A percentile compares a stretch with the other conserved stretches of the same genome.
Conservation (phyloP, 805 yeast genomes). For the Lachancea lanzarotensis region DNA sequence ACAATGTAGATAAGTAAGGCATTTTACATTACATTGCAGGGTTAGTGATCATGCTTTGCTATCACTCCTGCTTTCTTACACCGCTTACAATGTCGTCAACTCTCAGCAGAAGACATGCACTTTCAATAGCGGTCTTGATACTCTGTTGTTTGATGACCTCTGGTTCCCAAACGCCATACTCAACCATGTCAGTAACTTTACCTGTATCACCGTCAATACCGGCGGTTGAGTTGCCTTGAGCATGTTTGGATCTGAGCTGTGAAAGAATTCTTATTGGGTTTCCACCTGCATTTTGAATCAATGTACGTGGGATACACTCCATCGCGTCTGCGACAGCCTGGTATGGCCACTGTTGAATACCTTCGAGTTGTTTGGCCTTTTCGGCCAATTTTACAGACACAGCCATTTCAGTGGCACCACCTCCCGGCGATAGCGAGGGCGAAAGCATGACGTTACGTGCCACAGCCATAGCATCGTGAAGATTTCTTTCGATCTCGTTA, state of each 20-base stretch:
- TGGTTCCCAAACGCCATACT: constrained; percentile 98
- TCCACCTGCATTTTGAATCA: constrained; percentile 96
- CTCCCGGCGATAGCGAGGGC: constrained; percentile 95
- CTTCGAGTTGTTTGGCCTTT: constrained; percentile 86
- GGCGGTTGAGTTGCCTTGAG: constrained; percentile 74
- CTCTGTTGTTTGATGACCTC: constrained; percentile 96
- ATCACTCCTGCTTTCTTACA: constrained; percentile 52
- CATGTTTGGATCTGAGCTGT: constrained; percentile 92
- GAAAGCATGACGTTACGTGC: constrained; percentile 91
- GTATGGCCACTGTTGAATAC: constrained; percentile 97
- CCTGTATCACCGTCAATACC: constrained; percentile 97
- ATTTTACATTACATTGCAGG: neutral
- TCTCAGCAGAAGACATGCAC: constrained; percentile 88
- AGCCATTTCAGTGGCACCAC: constrained; percentile 99
- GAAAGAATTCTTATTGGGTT: constrained; percentile 86
- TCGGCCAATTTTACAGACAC: constrained; percentile 82
- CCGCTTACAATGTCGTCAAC: constrained; percentile 98
- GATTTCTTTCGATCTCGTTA: constrained; percentile 92
- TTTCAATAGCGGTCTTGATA: constrained; percentile 95
- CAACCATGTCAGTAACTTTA: constrained; percentile 89
- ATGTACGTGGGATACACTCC: constrained; percentile 96
- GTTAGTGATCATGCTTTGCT: neutral
- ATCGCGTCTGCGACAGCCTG: constrained; percentile 98
- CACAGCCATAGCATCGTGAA: constrained; percentile 98
- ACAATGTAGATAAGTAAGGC: constrained; percentile 1